phyloP scores from a whole-genome alignment of 2,329 filamentous ascomycete species.

The Clonostachys rosea region DNA sequence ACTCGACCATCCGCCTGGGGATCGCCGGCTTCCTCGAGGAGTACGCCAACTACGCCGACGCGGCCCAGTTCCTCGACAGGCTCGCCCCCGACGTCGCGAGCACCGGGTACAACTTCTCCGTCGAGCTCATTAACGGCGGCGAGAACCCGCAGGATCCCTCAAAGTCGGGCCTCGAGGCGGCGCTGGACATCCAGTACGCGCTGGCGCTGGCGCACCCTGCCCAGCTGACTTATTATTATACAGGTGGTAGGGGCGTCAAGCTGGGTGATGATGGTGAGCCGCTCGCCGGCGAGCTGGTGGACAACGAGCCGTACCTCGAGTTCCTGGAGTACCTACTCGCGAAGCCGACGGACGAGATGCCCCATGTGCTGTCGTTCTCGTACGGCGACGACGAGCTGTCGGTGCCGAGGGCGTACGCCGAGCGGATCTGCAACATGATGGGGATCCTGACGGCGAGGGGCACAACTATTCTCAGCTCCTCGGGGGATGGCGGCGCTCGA shows the following conservation, averaged over 20 bases:
- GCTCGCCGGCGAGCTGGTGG: slow-evolving; percentile 16
- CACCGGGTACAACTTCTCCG: slow-evolving; percentile 29
- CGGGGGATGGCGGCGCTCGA: slow-evolving; percentile 44
- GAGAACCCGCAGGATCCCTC: slow-evolving; percentile 31
- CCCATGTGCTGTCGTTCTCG: slow-evolving; percentile 52
- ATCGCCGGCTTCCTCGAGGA: slow-evolving; percentile 46
- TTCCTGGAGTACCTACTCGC: slow-evolving; percentile 45
- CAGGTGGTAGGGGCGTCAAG: slow-evolving; percentile 36
- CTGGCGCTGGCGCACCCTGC: slow-evolving; percentile 38
- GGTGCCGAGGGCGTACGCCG: slow-evolving; percentile 45
- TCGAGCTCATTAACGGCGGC: slow-evolving; percentile 34
- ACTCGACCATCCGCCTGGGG: slow-evolving; percentile 31
- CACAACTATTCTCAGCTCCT: slow-evolving; percentile 42
- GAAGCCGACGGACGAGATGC: slow-evolving; percentile 36
- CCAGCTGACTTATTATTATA: slow-evolving; percentile 36
- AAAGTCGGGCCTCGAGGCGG: slow-evolving; percentile 36
- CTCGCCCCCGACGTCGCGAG: slow-evolving; percentile 27
- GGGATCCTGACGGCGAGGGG: slow-evolving; percentile 49
- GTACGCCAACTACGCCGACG: slow-evolving; percentile 37
- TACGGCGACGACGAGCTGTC: slow-evolving; percentile 55
- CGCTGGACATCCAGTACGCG: slow-evolving; percentile 43
- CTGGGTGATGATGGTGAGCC: slow-evolving; percentile 29
- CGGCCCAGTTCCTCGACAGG: slow-evolving; percentile 27
- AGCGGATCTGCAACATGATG: slow-evolving; percentile 46
- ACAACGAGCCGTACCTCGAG: slow-evolving; percentile 55